Evolutionary conservation across 2,329 filamentous ascomycete species (phyloP).

Genomic region (Aquanectria penicillioides): DNA sequence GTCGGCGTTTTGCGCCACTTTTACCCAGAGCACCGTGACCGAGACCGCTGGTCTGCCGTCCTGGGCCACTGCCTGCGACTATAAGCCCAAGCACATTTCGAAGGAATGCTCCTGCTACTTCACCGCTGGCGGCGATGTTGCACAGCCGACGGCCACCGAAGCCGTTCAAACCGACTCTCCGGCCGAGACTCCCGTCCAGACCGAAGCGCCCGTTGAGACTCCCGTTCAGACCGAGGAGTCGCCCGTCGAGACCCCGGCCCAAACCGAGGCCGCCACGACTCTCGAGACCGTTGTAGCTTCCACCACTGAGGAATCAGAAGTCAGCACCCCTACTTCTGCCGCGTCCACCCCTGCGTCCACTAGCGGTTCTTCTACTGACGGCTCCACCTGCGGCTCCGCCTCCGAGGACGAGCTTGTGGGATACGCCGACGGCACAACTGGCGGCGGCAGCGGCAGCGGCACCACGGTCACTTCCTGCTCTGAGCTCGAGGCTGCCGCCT

Average conservation of each 20-base stretch:
- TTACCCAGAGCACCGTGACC: conserved; percentile 30
- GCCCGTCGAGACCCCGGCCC: conserved; percentile 13
- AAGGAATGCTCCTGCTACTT: conserved; percentile 47
- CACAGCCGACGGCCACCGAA: conserved; percentile 7
- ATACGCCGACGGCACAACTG: conserved; percentile 54
- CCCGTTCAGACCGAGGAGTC: conserved; percentile 10
- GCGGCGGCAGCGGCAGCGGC: conserved; percentile 54
- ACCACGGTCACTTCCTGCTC: conserved; percentile 58
- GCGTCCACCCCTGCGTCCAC: conserved; percentile 7
- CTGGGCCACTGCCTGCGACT: conserved; percentile 44
- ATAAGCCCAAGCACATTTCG: conserved; percentile 41
- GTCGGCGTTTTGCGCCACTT: conserved; percentile 29
- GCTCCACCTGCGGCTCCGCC: conserved; percentile 30
- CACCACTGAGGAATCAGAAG: neutral
- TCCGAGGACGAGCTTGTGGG: conserved; percentile 33
- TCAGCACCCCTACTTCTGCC: neutral
- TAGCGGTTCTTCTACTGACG: conserved; percentile 8
- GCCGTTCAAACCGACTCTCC: neutral
- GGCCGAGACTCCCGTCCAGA: conserved; percentile 14
- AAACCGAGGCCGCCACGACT: conserved; percentile 19
- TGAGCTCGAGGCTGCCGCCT: conserved; percentile 50
- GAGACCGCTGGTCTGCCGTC: conserved; percentile 41
- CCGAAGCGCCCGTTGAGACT: conserved; percentile 13
- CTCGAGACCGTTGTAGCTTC: conserved; percentile 30
- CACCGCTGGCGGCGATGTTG: conserved; percentile 31